Conservation (phyloP, 345 rosid species). For the Ceriops zippeliana region DNA sequence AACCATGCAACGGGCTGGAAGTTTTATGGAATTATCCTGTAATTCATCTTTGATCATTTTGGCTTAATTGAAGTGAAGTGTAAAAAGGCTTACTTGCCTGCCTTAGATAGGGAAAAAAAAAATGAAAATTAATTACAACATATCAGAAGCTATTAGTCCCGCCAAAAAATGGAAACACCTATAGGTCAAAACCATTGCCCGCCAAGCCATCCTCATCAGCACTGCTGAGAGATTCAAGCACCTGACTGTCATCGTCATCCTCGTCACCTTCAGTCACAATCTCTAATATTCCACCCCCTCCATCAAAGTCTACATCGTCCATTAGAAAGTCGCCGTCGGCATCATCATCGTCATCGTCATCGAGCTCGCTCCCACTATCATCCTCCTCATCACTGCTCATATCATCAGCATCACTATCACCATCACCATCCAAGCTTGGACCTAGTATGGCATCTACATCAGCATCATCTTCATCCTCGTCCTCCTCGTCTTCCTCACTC, state of each 20-base stretch:
- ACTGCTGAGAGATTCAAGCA: conserved; percentile 73
- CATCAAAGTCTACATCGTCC: conserved; percentile 53
- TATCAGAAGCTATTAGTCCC: background rate
- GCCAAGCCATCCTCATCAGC: conserved; percentile 61
- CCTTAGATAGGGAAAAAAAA: background rate
- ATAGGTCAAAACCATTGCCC: conserved; percentile 45
- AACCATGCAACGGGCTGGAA: no score
- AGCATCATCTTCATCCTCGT: conserved; percentile 65
- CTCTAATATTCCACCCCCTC: conserved; percentile 61
- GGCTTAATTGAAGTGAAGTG: no score
- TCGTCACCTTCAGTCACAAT: conserved; percentile 58
- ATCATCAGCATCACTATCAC: conserved; percentile 72
- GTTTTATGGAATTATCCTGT: no score
- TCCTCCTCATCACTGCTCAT: conserved; percentile 62
- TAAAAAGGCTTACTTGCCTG: background rate
- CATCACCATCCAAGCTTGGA: conserved; percentile 57
- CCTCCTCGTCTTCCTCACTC: conserved; percentile 89
- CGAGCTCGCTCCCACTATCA: conserved; percentile 57
- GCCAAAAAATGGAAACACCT: conserved; percentile 17
- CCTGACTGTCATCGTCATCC: conserved; percentile 57
- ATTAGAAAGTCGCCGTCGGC: conserved; percentile 51
- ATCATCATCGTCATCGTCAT: conserved; percentile 46
- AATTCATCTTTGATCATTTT: no score
- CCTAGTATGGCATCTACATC: conserved; percentile 70
- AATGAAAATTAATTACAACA: conserved; percentile 21